Conservation (phyloP, 768 basidiomycete genomes). For the Lentinula edodes region DNA sequence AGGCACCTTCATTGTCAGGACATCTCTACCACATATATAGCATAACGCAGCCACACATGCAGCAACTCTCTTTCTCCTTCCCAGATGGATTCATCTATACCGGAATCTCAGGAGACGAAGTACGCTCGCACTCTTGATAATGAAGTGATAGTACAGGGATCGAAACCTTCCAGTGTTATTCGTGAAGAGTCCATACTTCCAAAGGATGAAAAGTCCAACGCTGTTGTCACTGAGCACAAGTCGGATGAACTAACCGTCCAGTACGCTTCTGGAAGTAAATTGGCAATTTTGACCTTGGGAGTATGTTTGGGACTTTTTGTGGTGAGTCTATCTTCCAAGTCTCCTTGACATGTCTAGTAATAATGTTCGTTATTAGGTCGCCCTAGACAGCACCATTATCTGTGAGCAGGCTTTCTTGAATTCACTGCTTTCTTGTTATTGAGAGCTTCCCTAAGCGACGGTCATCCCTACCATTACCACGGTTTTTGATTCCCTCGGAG, state of each 20-base stretch:
- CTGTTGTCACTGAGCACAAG: neutral
- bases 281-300: slow-evolving; percentile 4
- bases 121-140: neutral
- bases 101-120: neutral
- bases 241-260: neutral
- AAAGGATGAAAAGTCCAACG: neutral
- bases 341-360: neutral
- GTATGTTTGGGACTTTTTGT: slow-evolving; percentile 4
- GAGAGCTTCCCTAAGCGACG: neutral
- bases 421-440: neutral
- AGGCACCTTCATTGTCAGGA: no score
- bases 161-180: neutral
- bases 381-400: neutral
- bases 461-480: slow-evolving; percentile 2
- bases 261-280: neutral
- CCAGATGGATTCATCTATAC: neutral
- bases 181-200: neutral
- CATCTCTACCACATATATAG: no score
- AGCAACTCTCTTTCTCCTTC: neutral
- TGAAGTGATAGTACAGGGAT: neutral
- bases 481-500: slow-evolving; percentile 3
- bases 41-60: neutral
- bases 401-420: neutral
- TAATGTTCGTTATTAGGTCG: neutral
- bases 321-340: neutral